Evolutionary conservation across 2,329 filamentous ascomycete species (phyloP), one percentile per base, ranked within the genome.

Genomic region (Delphinella strobiligena): DNA sequence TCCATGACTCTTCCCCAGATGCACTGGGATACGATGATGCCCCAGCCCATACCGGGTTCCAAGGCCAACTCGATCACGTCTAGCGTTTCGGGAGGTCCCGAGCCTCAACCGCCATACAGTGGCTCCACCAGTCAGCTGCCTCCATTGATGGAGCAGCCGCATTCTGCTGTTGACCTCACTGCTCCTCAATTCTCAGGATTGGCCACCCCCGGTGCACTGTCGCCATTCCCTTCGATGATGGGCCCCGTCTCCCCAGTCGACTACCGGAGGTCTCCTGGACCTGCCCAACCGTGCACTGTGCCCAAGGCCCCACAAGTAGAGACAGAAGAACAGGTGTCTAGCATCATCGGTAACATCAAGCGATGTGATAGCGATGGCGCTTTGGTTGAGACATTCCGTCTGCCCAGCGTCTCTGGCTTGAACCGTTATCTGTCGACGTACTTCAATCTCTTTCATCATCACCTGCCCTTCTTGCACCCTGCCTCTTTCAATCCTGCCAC

Each of bases 391-490:
- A 87, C 83, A 42, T 95, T 96, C 71, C 82, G 86, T 48, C 73
- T 96, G 34, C 91, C 91, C 4, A 80, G 74, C 49, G 72, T 87
- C 27, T 72, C 78, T 27, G 82, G 84, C 2, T 66, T 96, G 58
- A 96, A 98, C 64, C 78, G 87, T 47, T 94, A 94, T 61, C 68
- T 98, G 46, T 84, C 87, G 44, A 94, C 89, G 1, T 98, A 96
- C 69, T 98, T 96, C 62, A 87, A 84, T 58, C 69, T 95, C 53
- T 98, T 96, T 64, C 91, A 98, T 57, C 91, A 94, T 54, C 91
- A 98, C 56, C 65, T 96, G 55, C 91, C 91, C 1, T 96, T 98
- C 67, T 63, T 98, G 57, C 91, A 98, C 56, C 88, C 89, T 33
- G 77, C 84, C 12, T 93, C 91, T 0, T 96, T 96, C 64, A 75